Base-by-base conservation (phyloP, 805 yeast species). In the Hanseniaspora clermontiae region DNA sequence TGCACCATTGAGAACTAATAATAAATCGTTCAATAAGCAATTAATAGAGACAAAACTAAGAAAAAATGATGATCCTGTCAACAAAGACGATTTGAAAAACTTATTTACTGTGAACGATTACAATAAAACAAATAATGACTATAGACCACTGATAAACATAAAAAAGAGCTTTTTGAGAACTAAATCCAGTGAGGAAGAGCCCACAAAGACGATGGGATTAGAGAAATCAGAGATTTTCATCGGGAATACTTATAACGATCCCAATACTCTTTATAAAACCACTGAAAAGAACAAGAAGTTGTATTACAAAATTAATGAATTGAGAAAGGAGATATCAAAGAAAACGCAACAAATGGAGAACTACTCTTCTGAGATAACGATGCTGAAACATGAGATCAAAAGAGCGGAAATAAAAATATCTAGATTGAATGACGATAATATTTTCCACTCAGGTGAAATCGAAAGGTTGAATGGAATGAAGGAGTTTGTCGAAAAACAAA, bases 231-330 rank as follows among this genome's bases (percentile, higher is more conserved):
- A 34, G 8, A 29, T 52, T 2, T 52, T 45, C 31, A 38, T 42
- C 10, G 56, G 56, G 1, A 37, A 31, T 9, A 52, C 52, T 39
- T 68, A 63, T 59, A 69, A 70, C 3, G 69, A 68, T 59, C 66
- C 66, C 2, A 57, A 59, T 5, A 64, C 66, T 1, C 63, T 69
- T 3, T 69, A 67, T 54, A 63, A 64, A 40, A 68, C 68, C 10
- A 68, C 68, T 53, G 62, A 61, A 43, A 61, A 68, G 19, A 68
- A 67, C 58, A 60, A 70, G 27, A 67, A 66, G 57, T 59, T 66
- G 6, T 57, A 67, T 39, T 61, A 62, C 43, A 70, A 67, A 58
- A 65, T 68, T 6, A 59, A 62, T 37, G 63, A 60, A 46, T 61
- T 64, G 19, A 62, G 64, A 34, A 64, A 62, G 29, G 64, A 65